Percentiles rank a stretch among this genome's conserved stretches.
Conservation (phyloP, 495 filamentous ascomycete species). For the Cercophora scortea region DNA sequence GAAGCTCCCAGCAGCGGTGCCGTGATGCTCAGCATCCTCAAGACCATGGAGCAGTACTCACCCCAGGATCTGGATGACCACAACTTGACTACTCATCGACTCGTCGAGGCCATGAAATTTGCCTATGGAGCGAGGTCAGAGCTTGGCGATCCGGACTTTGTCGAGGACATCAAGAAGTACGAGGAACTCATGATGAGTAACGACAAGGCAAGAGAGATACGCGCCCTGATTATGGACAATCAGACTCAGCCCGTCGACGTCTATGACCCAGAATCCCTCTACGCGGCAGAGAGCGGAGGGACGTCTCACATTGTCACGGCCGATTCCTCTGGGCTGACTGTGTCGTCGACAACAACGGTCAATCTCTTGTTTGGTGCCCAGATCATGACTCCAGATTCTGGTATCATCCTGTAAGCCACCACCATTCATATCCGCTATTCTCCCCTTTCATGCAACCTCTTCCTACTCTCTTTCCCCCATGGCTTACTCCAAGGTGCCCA, state of each 20-base stretch:
- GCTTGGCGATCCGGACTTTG: conserved; percentile 73
- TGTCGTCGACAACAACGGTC: conserved; percentile 72
- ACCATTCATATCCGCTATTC: background rate
- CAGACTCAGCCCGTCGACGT: conserved; percentile 56
- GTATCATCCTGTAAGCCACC: conserved; percentile 47
- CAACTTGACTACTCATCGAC: conserved; percentile 59
- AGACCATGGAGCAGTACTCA: conserved; percentile 67
- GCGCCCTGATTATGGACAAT: conserved; percentile 60
- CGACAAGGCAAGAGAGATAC: conserved; percentile 48
- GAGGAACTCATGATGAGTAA: conserved; percentile 52
- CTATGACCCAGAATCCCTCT: conserved; percentile 53
- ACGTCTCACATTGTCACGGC: conserved; percentile 69
- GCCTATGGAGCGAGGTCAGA: conserved; percentile 64
- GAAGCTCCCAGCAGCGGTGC: conserved; percentile 68
- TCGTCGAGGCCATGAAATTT: conserved; percentile 83
- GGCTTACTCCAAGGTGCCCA: too few relatives aligned
- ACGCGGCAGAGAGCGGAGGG: conserved; percentile 45
- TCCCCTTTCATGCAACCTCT: background rate
- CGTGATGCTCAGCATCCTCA: conserved; percentile 65
- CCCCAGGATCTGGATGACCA: conserved; percentile 22
- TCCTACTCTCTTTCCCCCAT: too few relatives aligned
- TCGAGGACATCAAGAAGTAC: conserved; percentile 44
- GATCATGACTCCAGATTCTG: conserved; percentile 71
- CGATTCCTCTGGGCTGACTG: conserved; percentile 60
- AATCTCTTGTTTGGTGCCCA: conserved; percentile 78